Evolutionary conservation across 257 asterid species (phyloP).

Genomic region (Petrea volubilis): DNA sequence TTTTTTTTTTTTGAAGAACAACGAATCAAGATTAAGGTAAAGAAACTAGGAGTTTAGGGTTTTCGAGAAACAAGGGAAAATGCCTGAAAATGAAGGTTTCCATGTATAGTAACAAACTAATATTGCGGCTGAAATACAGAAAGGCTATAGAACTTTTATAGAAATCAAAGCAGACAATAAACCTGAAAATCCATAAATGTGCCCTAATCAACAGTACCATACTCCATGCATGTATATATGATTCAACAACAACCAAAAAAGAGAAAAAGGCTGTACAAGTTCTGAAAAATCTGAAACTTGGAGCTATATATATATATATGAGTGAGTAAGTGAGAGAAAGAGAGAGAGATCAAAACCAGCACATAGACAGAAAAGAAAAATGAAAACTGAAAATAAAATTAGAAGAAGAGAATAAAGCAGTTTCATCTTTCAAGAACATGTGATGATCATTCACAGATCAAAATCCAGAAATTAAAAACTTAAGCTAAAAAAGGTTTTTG

Average conservation of each 20-base stretch:
- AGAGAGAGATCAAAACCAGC: background rate
- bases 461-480: too few species aligned
- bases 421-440: background rate
- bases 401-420: background rate
- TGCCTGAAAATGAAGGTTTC: slow-evolving; percentile 24
- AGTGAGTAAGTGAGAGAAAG: background rate
- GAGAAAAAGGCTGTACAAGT: slow-evolving; percentile 22
- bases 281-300: slow-evolving; percentile 25
- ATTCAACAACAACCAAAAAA: background rate
- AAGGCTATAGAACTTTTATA: slow-evolving; percentile 15
- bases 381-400: background rate
- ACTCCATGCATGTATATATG: slow-evolving; percentile 25
- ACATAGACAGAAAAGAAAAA: background rate
- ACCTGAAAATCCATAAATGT: slow-evolving; percentile 20
- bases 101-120: slow-evolving; percentile 31
- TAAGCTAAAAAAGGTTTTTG: too few species aligned
- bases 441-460: too few species aligned
- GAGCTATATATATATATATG: background rate
- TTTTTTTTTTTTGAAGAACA: background rate
- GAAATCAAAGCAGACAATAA: slow-evolving; percentile 34
- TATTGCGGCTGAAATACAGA: slow-evolving; percentile 34
- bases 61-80: slow-evolving; percentile 23
- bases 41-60: slow-evolving; percentile 40
- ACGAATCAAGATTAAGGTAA: background rate
- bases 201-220: slow-evolving; percentile 23